phyloP scores from a whole-genome alignment of 805 yeast species.

The Cyberlindnera saturnus region DNA sequence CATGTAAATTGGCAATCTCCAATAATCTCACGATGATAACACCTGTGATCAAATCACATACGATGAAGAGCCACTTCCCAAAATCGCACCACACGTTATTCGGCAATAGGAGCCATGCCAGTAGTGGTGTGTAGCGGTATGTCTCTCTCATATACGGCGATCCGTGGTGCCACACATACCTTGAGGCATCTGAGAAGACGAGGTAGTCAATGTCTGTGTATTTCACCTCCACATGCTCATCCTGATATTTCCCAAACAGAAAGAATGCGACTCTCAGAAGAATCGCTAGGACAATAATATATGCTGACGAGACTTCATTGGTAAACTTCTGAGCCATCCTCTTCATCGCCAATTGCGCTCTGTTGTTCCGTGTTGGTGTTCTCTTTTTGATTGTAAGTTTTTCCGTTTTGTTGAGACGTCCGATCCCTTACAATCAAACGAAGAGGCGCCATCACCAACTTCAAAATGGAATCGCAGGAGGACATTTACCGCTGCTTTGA shows the following conservation, averaged over 20 bases:
- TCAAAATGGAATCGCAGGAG: slow-evolving; percentile 11
- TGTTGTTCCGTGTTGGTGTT: too few species aligned
- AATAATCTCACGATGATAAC: slow-evolving; percentile 42
- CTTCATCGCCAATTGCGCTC: too few species aligned
- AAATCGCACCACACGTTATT: slow-evolving; percentile 51
- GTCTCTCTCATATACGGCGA: slow-evolving; percentile 87
- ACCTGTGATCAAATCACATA: slow-evolving; percentile 82
- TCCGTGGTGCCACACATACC: slow-evolving; percentile 44
- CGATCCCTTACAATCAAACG: too few species aligned
- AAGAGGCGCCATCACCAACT: not conserved
- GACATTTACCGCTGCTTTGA: slow-evolving; percentile 22
- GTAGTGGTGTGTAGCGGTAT: slow-evolving; percentile 86
- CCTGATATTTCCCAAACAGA: slow-evolving; percentile 81
- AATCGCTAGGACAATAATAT: slow-evolving; percentile 17
- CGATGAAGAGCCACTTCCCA: slow-evolving; percentile 75
- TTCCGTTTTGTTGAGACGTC: too few species aligned
- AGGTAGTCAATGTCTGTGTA: slow-evolving; percentile 93
- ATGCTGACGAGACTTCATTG: not conserved
- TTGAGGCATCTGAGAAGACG: slow-evolving; percentile 91
- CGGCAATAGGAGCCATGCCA: slow-evolving; percentile 80
- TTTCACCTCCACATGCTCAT: slow-evolving; percentile 65
- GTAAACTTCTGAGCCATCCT: too few species aligned
- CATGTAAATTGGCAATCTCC: slow-evolving; percentile 18
- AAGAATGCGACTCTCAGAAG: slow-evolving; percentile 57
- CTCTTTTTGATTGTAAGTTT: too few species aligned